Evolutionary conservation across 202 grass and related monocot species (phyloP), one percentile per base, ranked within the genome.

Genomic region (Dendrocalamus latiflorus): DNA sequence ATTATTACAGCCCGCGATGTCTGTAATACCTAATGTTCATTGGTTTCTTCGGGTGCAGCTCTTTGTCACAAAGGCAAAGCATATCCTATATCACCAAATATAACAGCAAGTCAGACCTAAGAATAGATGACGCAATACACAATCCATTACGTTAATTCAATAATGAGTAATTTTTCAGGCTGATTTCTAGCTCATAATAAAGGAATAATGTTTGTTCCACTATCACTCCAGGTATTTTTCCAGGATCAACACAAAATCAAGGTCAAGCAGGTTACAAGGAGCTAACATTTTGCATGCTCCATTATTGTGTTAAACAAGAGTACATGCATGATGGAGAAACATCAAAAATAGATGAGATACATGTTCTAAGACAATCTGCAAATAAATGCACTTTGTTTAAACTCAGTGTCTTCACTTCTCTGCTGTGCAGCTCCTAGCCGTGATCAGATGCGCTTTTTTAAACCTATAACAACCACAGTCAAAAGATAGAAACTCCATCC

Each of bases 371-470:
- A n/a, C n/a, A n/a, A n/a, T n/a, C n/a, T n/a, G n/a, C n/a, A n/a
- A n/a, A n/a, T n/a, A n/a, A n/a, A 83, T 37, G 51, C 53, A 69
- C 33, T 74, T 84, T 68, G 22, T 84, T 84, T 54, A 53, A 88
- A 79, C 61, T 74, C 42, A 66, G 34, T 63, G 76, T 45, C 81
- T 83, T 88, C 81, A 20, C 81, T 75, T 84, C 81, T 80, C 86
- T 62, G 70, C 76, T 69, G 86, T 2, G 6, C 69, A 88, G 43
- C 76, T 84, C 83, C 61, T 86, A 91, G 78, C 85, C 83, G 76
- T 90, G 75, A 67, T 94, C 94, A 97, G 94, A 97, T 97, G 94
- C 88, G 88, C 92, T 94, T 97, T 88, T 91, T 92, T 82, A 97
- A 94, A 97, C 94, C 91, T 97, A 97, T 74, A 86, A 97, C 65